A percentile compares a stretch with the other conserved stretches of the same genome.
phyloP scores from a whole-genome alignment of 345 rosid species.

The Lagerstroemia speciosa region DNA sequence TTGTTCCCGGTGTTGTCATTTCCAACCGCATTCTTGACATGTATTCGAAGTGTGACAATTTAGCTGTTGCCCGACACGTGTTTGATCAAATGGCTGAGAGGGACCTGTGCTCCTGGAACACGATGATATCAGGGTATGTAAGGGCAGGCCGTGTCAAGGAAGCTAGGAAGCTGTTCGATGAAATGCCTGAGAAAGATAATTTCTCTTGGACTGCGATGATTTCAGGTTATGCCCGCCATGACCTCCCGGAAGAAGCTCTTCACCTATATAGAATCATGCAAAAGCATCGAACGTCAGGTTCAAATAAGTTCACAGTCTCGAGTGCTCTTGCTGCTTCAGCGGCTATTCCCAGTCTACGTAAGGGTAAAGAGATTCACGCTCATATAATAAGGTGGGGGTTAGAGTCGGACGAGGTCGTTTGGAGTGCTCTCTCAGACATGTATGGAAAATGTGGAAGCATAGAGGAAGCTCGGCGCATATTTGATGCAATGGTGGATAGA shows the following conservation, averaged over 20 bases:
- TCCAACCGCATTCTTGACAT: constrained; percentile 55
- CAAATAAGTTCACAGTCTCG: constrained; percentile 55
- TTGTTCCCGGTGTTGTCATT: constrained; percentile 51
- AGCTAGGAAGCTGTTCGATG: constrained; percentile 61
- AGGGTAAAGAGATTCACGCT: constrained; percentile 80
- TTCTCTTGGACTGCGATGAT: constrained; percentile 92
- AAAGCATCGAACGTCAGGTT: constrained; percentile 16
- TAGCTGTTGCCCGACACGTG: constrained; percentile 43
- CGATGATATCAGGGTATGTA: constrained; percentile 55
- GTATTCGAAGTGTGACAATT: constrained; percentile 55
- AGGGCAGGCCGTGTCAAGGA: constrained; percentile 40
- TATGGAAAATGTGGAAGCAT: constrained; percentile 84
- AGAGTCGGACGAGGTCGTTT: constrained; percentile 78
- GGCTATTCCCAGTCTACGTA: constrained; percentile 35
- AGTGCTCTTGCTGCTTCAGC: constrained; percentile 73
- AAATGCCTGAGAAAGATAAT: constrained; percentile 71
- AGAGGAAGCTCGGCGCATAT: constrained; percentile 59
- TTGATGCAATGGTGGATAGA: constrained; percentile 49
- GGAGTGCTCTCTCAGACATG: constrained; percentile 84
- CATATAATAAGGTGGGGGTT: constrained; percentile 50
- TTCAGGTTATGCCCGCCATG: constrained; percentile 52
- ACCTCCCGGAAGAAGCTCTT: constrained; percentile 48
- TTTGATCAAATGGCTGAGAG: constrained; percentile 54
- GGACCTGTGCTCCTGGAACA: constrained; percentile 80
- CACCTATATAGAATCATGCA: constrained; percentile 46